These are phyloP conservation scores for Mycena alexandri DNA, from an alignment of 768 basidiomycete species.

Conservation along the genomic window DNA sequence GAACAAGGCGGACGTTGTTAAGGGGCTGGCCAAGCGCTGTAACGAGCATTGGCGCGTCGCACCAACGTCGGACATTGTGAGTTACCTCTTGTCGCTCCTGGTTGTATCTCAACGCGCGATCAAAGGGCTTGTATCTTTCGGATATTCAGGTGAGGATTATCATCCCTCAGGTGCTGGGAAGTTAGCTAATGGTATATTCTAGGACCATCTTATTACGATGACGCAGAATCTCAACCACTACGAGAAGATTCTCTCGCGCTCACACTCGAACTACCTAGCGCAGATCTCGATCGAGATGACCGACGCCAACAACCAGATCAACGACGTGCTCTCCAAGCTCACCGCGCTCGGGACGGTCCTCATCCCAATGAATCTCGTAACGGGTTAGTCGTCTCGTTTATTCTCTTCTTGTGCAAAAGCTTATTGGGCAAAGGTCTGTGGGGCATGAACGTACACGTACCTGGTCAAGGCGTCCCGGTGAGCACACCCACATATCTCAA, in stretches of 20 bases:
- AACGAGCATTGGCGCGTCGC: conserved; percentile 99
- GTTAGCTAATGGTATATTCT: not conserved
- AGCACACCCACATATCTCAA: conserved; percentile 37
- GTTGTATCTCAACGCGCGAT: not conserved
- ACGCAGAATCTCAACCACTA: conserved; percentile 99
- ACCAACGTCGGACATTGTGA: conserved; percentile 95
- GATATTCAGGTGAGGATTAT: conserved; percentile 74
- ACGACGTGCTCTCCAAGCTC: conserved; percentile 96
- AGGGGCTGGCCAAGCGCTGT: conserved; percentile 96
- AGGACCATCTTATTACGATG: conserved; percentile 99
- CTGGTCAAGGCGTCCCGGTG: conserved; percentile 77
- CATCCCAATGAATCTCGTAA: conserved; percentile 97
- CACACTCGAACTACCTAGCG: conserved; percentile 98
- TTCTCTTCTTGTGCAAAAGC: not conserved
- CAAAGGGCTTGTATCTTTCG: conserved; percentile 91
- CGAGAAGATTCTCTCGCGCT: conserved; percentile 98
- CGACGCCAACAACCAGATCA: conserved; percentile 99
- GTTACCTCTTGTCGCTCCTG: conserved; percentile 40
- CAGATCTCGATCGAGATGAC: conserved; percentile 99
- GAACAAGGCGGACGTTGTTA: conserved; percentile 99
- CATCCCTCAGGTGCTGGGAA: no score
- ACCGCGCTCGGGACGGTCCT: conserved; percentile 98
- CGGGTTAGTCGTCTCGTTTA: conserved; percentile 62
- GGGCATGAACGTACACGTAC: conserved; percentile 99
- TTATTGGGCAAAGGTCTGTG: conserved; percentile 71